Evolutionary conservation across 352 stramenopile genomes (phyloP), one percentile per base, ranked within the genome.

Genomic region (Globisporangium nodosum): DNA sequence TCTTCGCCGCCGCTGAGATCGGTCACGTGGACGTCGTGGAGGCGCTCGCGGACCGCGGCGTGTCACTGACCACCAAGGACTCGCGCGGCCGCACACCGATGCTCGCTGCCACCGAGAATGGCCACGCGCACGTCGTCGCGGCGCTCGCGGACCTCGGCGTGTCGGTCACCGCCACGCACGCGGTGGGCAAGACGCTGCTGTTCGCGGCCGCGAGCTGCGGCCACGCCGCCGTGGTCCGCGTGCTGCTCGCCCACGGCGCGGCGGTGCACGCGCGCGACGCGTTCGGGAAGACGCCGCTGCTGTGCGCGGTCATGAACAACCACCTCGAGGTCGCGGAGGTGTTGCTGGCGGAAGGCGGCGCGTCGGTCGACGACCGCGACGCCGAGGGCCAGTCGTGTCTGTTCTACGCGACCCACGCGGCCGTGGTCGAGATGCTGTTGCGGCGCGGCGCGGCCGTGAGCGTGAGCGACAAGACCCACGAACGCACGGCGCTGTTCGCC

Each of bases 161-260:
- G 15, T 20, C 52, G 5, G 51, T 64, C 43, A 40, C 39, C 2
- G 45, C 51, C 16, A 58, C 49, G 45, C 45, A 64, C 52, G 52
- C 51, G 13, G 50, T 60, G 21, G 58, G 58, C 16, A 64, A 59
- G 47, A 64, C 58, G 21, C 43, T 54, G 16, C 45, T 64, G 3
- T 64, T 64, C 39, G 51, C 51, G n/a, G 58, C 51, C 8, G 58
- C 58, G 27, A 59, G 52, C 24, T 58, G 58, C 18, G 58, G 58
- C 30, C 58, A 60, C 24, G 47, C 55, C 7, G 35, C 12, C 35
- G 53, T 64, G 33, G 58, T 64, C 24, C 43, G 39, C 15, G 51
- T 56, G 33, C 52, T 64, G 45, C 37, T 64, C 6, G 51, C 40
- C 21, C 51, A 18, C 12, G 58, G 52, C 6, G 47, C 58, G 1